Evolutionary conservation across 371 early-diverging fungal species (phyloP).

Genomic region (Conidiobolus incongruus): DNA sequence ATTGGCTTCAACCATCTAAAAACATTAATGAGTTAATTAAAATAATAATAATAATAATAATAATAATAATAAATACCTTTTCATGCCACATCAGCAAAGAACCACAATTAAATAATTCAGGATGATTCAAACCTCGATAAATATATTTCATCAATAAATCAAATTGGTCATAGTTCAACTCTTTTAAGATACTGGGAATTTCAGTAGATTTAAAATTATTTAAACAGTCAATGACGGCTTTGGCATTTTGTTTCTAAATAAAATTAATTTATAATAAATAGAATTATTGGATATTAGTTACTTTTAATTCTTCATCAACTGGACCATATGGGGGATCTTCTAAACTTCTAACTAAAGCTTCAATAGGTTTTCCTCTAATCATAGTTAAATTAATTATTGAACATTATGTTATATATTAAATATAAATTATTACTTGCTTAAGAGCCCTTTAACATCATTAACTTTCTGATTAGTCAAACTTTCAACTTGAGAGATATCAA

Average conservation of each 20-base stretch:
- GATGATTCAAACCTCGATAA: constrained; percentile 69
- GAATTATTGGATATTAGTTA: constrained; percentile 8
- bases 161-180: constrained; percentile 29
- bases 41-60: neutral
- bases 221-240: constrained; percentile 58
- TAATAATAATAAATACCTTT: constrained; percentile 24
- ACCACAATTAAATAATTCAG: constrained; percentile 61
- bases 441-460: neutral
- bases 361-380: constrained; percentile 34
- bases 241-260: constrained; percentile 4
- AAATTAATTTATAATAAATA: neutral
- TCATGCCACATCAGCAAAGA: constrained; percentile 80
- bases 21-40: neutral
- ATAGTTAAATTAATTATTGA: constrained; percentile 2
- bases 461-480: neutral
- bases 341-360: constrained; percentile 42
- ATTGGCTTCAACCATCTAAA: constrained; percentile 51
- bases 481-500: neutral
- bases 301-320: constrained; percentile 42
- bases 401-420: neutral
- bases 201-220: constrained; percentile 41
- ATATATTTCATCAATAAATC: constrained; percentile 79
- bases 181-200: constrained; percentile 28
- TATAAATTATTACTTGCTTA: neutral
- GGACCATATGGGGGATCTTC: constrained; percentile 68